Percentiles rank a stretch among this genome's conserved stretches.
These are phyloP conservation scores for Phytophthora cryptogea DNA, from an alignment of 352 stramenopile genomes.

Conservation along the genomic window DNA sequence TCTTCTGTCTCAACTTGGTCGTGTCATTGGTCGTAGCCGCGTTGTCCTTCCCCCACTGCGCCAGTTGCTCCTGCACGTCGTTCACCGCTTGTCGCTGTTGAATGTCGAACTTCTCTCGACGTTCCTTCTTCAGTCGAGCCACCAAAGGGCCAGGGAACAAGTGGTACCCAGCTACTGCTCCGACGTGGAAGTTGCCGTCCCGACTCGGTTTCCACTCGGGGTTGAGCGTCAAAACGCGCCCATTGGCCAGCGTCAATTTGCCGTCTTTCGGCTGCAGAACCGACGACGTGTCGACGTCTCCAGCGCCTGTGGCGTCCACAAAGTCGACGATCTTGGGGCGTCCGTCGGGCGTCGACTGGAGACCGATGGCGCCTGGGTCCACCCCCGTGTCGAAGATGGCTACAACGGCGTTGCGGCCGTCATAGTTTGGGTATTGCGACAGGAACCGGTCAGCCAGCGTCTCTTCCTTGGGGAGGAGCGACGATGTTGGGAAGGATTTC, in stretches of 20 bases:
- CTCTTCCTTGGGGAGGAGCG: slow-evolving; percentile 91
- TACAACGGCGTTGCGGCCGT: slow-evolving; percentile 92
- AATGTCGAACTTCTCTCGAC: slow-evolving; percentile 81
- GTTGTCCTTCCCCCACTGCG: slow-evolving; percentile 60
- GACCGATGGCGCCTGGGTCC: slow-evolving; percentile 89
- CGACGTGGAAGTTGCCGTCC: slow-evolving; percentile 82
- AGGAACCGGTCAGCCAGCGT: slow-evolving; percentile 87
- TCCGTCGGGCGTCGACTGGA: slow-evolving; percentile 87
- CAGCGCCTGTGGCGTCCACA: slow-evolving; percentile 93
- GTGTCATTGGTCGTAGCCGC: slow-evolving; percentile 69
- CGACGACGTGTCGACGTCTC: slow-evolving; percentile 92
- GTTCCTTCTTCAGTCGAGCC: slow-evolving; percentile 78
- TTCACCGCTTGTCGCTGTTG: slow-evolving; percentile 70
- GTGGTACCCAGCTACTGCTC: slow-evolving; percentile 84
- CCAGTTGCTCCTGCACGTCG: slow-evolving; percentile 64
- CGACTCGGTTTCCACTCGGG: slow-evolving; percentile 56
- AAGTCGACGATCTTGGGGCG: slow-evolving; percentile 95
- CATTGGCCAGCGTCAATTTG: slow-evolving; percentile 44
- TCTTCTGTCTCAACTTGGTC: slow-evolving; percentile 52
- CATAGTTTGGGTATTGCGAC: slow-evolving; percentile 77
- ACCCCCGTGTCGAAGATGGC: slow-evolving; percentile 97
- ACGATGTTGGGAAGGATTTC: slow-evolving; percentile 68
- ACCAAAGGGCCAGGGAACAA: slow-evolving; percentile 86
- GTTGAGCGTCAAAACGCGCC: slow-evolving; percentile 78
- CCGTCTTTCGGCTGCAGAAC: slow-evolving; percentile 59